phyloP scores from a whole-genome alignment of 163 green algal species.

The Prototheca cutis region DNA sequence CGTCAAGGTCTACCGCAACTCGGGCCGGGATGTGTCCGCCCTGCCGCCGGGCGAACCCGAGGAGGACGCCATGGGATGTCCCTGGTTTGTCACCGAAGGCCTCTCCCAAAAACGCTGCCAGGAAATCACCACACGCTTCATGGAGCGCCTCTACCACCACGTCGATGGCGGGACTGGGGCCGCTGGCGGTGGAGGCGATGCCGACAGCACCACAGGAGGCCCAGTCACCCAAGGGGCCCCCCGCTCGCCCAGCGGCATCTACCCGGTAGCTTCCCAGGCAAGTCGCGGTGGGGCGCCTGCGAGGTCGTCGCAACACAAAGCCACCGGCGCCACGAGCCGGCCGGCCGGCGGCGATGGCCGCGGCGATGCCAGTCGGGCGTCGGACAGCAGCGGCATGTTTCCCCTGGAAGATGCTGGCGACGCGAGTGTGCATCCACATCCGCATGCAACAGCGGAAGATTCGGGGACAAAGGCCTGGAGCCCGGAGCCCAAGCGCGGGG shows the following conservation, averaged over 20 bases:
- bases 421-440: too few relatives aligned
- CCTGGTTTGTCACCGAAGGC: conserved; percentile 24
- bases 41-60: conserved; percentile 1
- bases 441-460: too few relatives aligned
- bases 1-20: conserved; percentile 16
- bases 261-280: too few relatives aligned
- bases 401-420: not conserved
- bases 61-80: not conserved
- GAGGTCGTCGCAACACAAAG: too few relatives aligned
- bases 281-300: too few relatives aligned
- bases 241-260: too few relatives aligned
- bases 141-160: conserved; percentile 1
- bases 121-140: conserved; percentile 14
- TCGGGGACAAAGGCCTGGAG: too few relatives aligned
- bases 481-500: too few relatives aligned
- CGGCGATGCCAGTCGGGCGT: too few relatives aligned
- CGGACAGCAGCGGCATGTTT: not conserved
- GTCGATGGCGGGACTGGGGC: not conserved
- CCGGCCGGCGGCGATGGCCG: too few relatives aligned
- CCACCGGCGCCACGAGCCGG: too few relatives aligned
- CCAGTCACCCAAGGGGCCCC: too few relatives aligned
- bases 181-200: not conserved
- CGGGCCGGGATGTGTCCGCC: not conserved
- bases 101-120: conserved; percentile 5
- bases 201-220: not conserved